These are phyloP conservation scores for Cylindrodendrum hubeiense DNA, from an alignment of 2,329 filamentous ascomycete genomes.

Conservation along the genomic window DNA sequence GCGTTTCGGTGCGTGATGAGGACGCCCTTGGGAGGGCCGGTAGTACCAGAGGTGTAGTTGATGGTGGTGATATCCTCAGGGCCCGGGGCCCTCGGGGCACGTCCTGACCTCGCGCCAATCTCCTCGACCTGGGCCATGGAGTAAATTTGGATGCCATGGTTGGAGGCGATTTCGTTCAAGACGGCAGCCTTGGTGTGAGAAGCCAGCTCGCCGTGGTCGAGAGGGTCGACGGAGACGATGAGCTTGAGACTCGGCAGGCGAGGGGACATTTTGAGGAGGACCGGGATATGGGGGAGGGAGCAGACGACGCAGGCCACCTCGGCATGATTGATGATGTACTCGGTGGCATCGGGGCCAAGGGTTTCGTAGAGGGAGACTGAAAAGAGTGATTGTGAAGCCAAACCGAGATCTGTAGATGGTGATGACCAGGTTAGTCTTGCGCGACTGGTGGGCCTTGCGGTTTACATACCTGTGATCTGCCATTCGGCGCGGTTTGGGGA, in stretches of 20 bases:
- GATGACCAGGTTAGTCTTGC: conserved; percentile 23
- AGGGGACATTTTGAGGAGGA: conserved; percentile 83
- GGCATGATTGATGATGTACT: conserved; percentile 96
- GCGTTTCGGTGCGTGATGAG: conserved; percentile 86
- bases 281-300: conserved; percentile 84
- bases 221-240: conserved; percentile 86
- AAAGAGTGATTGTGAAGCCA: conserved; percentile 88
- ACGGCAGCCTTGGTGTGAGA: conserved; percentile 85
- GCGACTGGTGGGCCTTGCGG: not conserved
- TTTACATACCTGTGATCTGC: conserved; percentile 78
- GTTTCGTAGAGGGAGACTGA: conserved; percentile 97
- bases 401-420: conserved; percentile 76
- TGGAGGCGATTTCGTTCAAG: conserved; percentile 79
- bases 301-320: conserved; percentile 80
- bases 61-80: conserved; percentile 87
- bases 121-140: conserved; percentile 85
- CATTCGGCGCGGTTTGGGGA: conserved; percentile 89
- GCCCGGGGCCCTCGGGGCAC: conserved; percentile 77
- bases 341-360: conserved; percentile 88
- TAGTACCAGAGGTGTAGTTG: conserved; percentile 92
- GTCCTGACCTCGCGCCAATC: conserved; percentile 78
- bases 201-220: conserved; percentile 82
- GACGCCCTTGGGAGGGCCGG: conserved; percentile 85
- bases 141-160: conserved; percentile 82
- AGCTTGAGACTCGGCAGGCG: conserved; percentile 85